Evolutionary conservation across 169 alveolate genomes (phyloP).

Genomic region (Cryptosporidium andersoni): DNA sequence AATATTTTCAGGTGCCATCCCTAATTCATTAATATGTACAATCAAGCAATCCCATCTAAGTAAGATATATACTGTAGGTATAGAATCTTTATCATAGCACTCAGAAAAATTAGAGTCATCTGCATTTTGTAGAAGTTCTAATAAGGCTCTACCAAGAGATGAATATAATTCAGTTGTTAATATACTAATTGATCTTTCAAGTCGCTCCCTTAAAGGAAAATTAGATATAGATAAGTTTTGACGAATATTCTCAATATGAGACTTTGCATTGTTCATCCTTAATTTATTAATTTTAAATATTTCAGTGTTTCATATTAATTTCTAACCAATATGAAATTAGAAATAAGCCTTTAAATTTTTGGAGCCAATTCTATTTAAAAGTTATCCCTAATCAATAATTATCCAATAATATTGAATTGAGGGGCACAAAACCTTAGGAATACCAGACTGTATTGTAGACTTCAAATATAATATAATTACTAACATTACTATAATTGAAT

Average conservation of each 20-base stretch:
- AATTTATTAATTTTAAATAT: background rate
- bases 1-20: slow-evolving; percentile 73
- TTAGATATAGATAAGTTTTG: slow-evolving; percentile 35
- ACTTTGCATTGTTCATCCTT: slow-evolving; percentile 4
- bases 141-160: slow-evolving; percentile 70
- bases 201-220: slow-evolving; percentile 46
- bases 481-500: too few relatives aligned
- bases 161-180: slow-evolving; percentile 75
- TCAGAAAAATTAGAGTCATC: slow-evolving; percentile 71
- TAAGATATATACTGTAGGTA: slow-evolving; percentile 70
- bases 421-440: too few relatives aligned
- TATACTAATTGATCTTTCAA: slow-evolving; percentile 53
- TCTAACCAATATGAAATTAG: background rate
- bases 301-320: background rate
- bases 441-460: too few relatives aligned
- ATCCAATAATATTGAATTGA: too few relatives aligned
- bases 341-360: too few relatives aligned
- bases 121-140: slow-evolving; percentile 77
- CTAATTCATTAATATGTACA: slow-evolving; percentile 74
- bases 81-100: background rate
- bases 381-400: too few relatives aligned
- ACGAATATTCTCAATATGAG: slow-evolving; percentile 34
- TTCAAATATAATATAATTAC: too few relatives aligned
- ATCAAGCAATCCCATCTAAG: slow-evolving; percentile 71
- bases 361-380: too few relatives aligned